A percentile compares a stretch with the other conserved stretches of the same genome.
phyloP scores from a whole-genome alignment of 306 rosid species.

The Inga leiocalycina region DNA sequence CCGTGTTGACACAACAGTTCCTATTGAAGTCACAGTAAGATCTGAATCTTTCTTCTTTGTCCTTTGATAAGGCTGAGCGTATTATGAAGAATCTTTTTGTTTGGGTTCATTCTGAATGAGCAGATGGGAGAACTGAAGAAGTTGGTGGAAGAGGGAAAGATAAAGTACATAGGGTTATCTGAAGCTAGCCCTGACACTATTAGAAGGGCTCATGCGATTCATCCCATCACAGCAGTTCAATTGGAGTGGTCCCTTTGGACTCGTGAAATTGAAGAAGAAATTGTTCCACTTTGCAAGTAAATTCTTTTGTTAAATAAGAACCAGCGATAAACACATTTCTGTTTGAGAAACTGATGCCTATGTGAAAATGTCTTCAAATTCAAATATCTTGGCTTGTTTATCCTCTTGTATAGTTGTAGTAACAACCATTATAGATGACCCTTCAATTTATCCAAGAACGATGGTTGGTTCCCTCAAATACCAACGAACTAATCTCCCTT shows the following conservation, averaged over 20 bases:
- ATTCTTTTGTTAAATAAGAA: not conserved
- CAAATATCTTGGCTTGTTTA: not conserved
- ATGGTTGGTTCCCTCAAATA: not conserved
- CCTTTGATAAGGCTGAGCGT: not conserved
- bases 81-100: conserved; percentile 2
- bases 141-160: conserved; percentile 70
- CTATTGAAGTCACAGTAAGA: conserved; percentile 81
- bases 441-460: not conserved
- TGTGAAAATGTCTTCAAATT: not conserved
- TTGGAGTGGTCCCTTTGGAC: conserved; percentile 89
- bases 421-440: not conserved
- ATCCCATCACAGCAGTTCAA: conserved; percentile 78
- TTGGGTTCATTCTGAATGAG: not conserved
- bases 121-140: conserved; percentile 75
- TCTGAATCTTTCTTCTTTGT: not conserved
- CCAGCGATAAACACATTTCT: not conserved
- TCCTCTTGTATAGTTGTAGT: not conserved
- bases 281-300: conserved; percentile 75
- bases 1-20: conserved; percentile 71
- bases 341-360: not conserved
- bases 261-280: conserved; percentile 73
- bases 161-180: conserved; percentile 72
- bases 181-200: conserved; percentile 76
- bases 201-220: conserved; percentile 79
- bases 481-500: not conserved